phyloP scores from a whole-genome alignment of 805 yeast genomes.

The Suhomyces canberraensis region DNA sequence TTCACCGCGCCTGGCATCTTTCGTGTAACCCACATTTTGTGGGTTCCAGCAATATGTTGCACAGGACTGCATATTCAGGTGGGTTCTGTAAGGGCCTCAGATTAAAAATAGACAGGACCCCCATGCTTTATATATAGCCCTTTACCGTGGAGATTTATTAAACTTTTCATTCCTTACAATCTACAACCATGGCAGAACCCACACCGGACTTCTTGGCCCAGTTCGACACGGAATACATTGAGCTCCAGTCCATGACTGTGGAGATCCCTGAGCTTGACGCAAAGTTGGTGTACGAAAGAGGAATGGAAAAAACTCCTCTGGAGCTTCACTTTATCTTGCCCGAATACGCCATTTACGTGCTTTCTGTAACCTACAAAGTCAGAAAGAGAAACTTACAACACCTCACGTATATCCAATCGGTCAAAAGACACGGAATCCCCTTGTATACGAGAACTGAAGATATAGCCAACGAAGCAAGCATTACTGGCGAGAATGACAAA shows the following conservation, averaged over 20 bases:
- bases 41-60: too few species aligned
- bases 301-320: constrained; percentile 26
- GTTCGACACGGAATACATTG: constrained; percentile 22
- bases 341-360: constrained; percentile 21
- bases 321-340: constrained; percentile 20
- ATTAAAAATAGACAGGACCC: too few species aligned
- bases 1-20: too few species aligned
- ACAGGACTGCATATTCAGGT: too few species aligned
- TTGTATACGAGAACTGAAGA: constrained; percentile 18
- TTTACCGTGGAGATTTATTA: too few species aligned
- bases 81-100: too few species aligned
- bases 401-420: constrained; percentile 25
- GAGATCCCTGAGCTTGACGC: constrained; percentile 26
- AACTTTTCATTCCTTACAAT: too few species aligned
- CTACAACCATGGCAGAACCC: too few species aligned
- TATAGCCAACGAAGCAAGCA: constrained; percentile 13
- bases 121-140: too few species aligned
- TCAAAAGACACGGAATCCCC: constrained; percentile 25
- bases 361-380: constrained; percentile 23
- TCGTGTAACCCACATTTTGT: too few species aligned
- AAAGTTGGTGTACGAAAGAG: constrained; percentile 16
- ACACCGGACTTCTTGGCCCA: constrained; percentile 12
- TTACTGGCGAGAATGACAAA: constrained; percentile 16
- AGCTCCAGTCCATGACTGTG: constrained; percentile 23
- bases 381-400: constrained; percentile 17